Base-by-base conservation (phyloP, 495 filamentous ascomycete species). In the Podospora fimiseda region DNA sequence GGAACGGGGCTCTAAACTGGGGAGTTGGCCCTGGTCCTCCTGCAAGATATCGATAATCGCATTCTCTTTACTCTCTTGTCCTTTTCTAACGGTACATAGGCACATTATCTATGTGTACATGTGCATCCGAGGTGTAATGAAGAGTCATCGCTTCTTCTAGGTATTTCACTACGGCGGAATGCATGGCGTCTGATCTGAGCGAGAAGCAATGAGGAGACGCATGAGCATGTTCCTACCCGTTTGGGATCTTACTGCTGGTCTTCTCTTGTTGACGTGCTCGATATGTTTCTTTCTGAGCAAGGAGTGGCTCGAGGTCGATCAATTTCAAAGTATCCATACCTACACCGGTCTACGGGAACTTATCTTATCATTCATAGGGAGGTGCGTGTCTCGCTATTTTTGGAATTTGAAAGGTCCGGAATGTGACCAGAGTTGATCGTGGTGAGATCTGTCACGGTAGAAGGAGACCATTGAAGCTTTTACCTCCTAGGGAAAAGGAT, bases 361-460 rank as follows among this genome's bases (percentile, higher is more conserved):
- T 58, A 60, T 63, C 61, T 63, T 60, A 60, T 60, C 61, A 49
- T 24, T 19, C 47, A n/a, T n/a, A n/a, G n/a, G n/a, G n/a, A 20
- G 23, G 33, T 33, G 49, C 23, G 48, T 24, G 44, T 22, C 23
- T 49, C n/a, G 40, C 49, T 53, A 56, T 60, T 56, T 55, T 58
- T 57, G 53, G 56, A 36, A n/a, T 24, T 51, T 52, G 48, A 46
- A n/a, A 7, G 23, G 21, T 23, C 14, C 20, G 44, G 23, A 33
- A 27, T 3, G 21, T 14, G 9, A 15, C 23, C 15, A n/a, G 33
- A 22, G 39, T 47, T 53, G 39, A 53, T 46, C 40, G 19, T 49
- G 46, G 47, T 1, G 44, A 20, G 23, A 47, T 47, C 44, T 47
- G 39, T n/a, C n/a, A 51, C 46, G 40, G 41, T 18, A n/a, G n/a